Evolutionary conservation across 2,329 filamentous ascomycete species (phyloP).

Genomic region (Berkeleyomyces rouxiae): DNA sequence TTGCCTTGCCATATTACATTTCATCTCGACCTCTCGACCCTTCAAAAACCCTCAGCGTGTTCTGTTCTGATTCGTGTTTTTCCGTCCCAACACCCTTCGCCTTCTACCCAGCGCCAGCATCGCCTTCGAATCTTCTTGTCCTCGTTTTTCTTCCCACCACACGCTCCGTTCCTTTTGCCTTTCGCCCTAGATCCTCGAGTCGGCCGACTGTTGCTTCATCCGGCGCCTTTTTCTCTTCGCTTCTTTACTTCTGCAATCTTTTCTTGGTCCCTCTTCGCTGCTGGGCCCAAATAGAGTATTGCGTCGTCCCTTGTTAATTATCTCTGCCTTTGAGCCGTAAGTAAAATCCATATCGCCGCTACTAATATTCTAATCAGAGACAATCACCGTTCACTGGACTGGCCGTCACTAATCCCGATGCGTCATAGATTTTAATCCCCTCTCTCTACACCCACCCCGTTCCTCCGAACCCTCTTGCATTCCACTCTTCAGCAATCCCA

Average conservation of each 20-base stretch:
- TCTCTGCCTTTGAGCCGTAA: conserved; percentile 7
- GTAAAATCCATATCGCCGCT: background rate
- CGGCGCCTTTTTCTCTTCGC: conserved; percentile 7
- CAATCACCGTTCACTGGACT: background rate
- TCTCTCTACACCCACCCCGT: background rate
- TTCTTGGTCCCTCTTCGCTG: background rate
- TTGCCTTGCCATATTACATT: background rate
- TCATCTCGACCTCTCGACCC: background rate
- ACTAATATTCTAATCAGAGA: background rate
- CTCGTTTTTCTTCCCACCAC: background rate
- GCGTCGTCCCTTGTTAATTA: conserved; percentile 8
- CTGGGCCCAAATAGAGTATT: background rate
- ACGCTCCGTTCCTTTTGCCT: background rate
- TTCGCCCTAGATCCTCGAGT: background rate
- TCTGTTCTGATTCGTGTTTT: background rate
- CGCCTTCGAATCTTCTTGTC: background rate
- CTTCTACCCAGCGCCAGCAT: background rate
- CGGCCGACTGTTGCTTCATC: background rate
- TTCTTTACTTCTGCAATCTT: conserved; percentile 9
- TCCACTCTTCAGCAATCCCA: background rate
- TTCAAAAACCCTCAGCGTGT: background rate
- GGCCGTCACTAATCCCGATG: background rate
- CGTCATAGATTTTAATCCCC: conserved; percentile 5
- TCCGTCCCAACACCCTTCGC: background rate
- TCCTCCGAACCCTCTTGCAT: background rate